These are phyloP conservation scores for Vigna nakashimae DNA, from an alignment of 306 rosid genomes.

Conservation along the genomic window DNA sequence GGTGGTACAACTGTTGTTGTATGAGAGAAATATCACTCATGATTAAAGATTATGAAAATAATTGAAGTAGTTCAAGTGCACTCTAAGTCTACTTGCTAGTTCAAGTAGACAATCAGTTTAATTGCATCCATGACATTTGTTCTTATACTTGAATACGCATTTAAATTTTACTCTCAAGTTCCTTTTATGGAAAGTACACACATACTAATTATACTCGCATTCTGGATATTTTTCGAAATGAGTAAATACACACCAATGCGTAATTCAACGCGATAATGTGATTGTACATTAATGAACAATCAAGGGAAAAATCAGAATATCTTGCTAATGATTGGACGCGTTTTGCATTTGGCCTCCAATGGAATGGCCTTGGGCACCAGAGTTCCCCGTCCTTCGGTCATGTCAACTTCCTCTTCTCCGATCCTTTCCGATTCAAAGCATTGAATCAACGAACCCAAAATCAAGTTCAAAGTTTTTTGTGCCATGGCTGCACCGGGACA, in stretches of 20 bases:
- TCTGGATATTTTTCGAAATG: not conserved
- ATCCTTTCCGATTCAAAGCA: not conserved
- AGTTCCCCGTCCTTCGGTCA: not conserved
- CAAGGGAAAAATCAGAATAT: not conserved
- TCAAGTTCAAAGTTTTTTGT: not conserved
- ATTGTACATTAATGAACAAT: too few species aligned
- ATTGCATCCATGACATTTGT: too few species aligned
- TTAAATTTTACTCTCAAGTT: not conserved
- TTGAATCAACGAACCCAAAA: not conserved
- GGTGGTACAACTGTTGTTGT: not conserved
- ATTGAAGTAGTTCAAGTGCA: too few species aligned
- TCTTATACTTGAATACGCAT: too few species aligned
- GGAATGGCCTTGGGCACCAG: not conserved
- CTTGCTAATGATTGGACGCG: not conserved
- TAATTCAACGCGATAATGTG: not conserved
- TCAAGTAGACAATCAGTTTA: too few species aligned
- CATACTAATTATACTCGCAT: not conserved
- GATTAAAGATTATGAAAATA: too few species aligned
- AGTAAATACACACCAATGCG: not conserved
- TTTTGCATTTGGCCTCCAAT: not conserved
- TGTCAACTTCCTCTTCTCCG: not conserved
- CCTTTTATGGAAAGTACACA: not conserved
- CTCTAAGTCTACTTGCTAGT: too few species aligned
- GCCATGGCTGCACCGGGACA: constrained; percentile 3
- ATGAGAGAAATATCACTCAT: not conserved